Evolutionary conservation across 768 basidiomycete genomes (phyloP), one percentile per base, ranked within the genome.

Genomic region (Neoboletus subvelutipes): DNA sequence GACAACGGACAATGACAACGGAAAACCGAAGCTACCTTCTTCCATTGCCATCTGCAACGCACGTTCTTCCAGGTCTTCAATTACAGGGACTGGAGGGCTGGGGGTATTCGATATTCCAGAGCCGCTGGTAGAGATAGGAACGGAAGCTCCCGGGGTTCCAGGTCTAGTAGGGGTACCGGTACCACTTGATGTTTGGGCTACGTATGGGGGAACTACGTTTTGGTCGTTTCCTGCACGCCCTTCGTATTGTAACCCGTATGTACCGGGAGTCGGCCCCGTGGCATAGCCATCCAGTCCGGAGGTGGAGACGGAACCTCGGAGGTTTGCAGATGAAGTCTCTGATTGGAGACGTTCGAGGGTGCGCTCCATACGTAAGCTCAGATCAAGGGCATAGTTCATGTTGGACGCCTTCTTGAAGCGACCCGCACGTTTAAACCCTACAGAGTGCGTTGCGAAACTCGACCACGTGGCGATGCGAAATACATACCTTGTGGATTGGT

Each of bases 351-450:
- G 58, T 39, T 71, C 71, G 18, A 72, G 67, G 26, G 70, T 59
- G 39, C 71, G 65, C 18, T 71, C 70, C 54, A 67, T 65, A 33
- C 76, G 73, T 29, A 80, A 66, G 5, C 76, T 77, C 2, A 81
- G 60, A 39, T 73, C 76, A 40, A 81, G 75, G 22, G 82, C 91
- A 64, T 88, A 93, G 68, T 95, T 96, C 87, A 95, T 86, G 73
- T 96, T 96, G 17, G 85, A 87, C 1, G 92, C 92, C 73, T 96
- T 96, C 78, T 96, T 96, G 80, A 96, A 96, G 22, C 92, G 81
- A 33, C 94, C 93, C 5, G 87, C 70, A 39, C 76, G 72, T 24
- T 61, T 74, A n/a, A 65, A 71, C 4, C 67, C 70, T 73, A 33
- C 9, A 18, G 41, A 45, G 9, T 13, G n/a, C 13, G 12, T 46